Percentiles rank a stretch among this genome's conserved stretches.
Conservation (phyloP, 305 asterid species). For the Plantago rigida region DNA sequence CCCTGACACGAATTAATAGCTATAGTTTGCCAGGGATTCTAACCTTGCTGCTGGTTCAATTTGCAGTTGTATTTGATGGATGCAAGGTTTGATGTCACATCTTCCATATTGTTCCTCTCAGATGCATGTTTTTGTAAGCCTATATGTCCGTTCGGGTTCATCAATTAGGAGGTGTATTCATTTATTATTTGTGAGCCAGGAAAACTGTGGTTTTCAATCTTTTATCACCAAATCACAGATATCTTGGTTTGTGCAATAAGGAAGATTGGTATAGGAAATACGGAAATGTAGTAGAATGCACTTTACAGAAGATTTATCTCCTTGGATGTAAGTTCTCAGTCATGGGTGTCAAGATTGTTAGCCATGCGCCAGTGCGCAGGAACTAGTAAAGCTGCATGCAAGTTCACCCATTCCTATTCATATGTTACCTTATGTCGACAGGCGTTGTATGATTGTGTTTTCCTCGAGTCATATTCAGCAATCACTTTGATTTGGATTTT, state of each 20-base stretch:
- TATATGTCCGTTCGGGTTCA: background rate
- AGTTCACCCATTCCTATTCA: conserved; percentile 12
- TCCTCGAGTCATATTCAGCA: no score
- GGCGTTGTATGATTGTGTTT: no score
- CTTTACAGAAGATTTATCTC: conserved; percentile 16
- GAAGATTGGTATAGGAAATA: conserved; percentile 25
- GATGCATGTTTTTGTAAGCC: conserved; percentile 3
- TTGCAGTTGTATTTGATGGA: conserved; percentile 6
- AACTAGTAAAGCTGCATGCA: conserved; percentile 15
- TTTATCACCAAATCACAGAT: conserved; percentile 33
- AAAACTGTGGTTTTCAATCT: conserved; percentile 44
- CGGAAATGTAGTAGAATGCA: conserved; percentile 25
- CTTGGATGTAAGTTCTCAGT: conserved; percentile 21
- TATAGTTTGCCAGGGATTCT: no score
- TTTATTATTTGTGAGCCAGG: conserved; percentile 51
- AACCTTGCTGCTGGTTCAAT: background rate
- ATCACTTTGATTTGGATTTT: no score
- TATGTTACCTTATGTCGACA: background rate
- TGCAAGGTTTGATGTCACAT: conserved; percentile 3
- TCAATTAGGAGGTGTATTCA: conserved; percentile 22
- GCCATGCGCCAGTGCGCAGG: conserved; percentile 18
- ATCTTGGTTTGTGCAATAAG: conserved; percentile 42
- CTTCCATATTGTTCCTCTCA: conserved; percentile 3
- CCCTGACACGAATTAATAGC: no score
- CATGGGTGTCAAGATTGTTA: conserved; percentile 11